Conservation (phyloP, 73 alveolate genomes). For the Paramecium primaurelia region DNA sequence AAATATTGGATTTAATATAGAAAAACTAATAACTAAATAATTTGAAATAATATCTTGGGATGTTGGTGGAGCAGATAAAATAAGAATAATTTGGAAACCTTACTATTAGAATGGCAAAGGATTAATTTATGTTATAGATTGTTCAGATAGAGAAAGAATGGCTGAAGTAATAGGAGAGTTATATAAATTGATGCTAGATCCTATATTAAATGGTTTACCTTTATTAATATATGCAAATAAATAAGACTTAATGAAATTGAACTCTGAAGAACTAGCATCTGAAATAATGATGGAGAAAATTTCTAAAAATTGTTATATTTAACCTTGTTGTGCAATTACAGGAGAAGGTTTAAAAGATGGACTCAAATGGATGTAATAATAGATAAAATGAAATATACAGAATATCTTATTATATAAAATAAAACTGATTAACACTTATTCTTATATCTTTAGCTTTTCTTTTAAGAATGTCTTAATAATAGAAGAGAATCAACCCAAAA, state of each 20-base stretch:
- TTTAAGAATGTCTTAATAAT: too few species aligned
- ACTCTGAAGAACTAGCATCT: conserved; percentile 45
- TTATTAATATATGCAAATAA: conserved; percentile 82
- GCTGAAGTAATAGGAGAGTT: conserved; percentile 70
- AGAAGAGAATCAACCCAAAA: too few species aligned
- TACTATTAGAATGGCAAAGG: conserved; percentile 84
- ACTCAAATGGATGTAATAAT: conserved; percentile 53
- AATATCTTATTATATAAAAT: too few species aligned
- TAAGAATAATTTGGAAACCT: conserved; percentile 87
- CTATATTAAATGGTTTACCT: conserved; percentile 70
- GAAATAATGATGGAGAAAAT: conserved; percentile 29
- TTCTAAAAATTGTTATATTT: conserved; percentile 50
- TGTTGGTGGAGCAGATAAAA: conserved; percentile 85
- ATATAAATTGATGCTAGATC: conserved; percentile 58
- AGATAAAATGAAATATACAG: background rate
- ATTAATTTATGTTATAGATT: conserved; percentile 78
- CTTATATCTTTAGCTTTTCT: too few species aligned
- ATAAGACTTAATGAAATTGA: conserved; percentile 69
- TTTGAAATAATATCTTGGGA: conserved; percentile 89
- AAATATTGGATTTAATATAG: conserved; percentile 91
- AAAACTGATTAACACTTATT: too few species aligned
- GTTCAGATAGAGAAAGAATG: conserved; percentile 71
- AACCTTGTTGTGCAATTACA: conserved; percentile 68
- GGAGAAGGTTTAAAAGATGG: conserved; percentile 83
- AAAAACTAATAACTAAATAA: conserved; percentile 73